Evolutionary conservation across 2,329 filamentous ascomycete species (phyloP), one percentile per base, ranked within the genome.

Genomic region (Sporothrix brunneoviolacea): DNA sequence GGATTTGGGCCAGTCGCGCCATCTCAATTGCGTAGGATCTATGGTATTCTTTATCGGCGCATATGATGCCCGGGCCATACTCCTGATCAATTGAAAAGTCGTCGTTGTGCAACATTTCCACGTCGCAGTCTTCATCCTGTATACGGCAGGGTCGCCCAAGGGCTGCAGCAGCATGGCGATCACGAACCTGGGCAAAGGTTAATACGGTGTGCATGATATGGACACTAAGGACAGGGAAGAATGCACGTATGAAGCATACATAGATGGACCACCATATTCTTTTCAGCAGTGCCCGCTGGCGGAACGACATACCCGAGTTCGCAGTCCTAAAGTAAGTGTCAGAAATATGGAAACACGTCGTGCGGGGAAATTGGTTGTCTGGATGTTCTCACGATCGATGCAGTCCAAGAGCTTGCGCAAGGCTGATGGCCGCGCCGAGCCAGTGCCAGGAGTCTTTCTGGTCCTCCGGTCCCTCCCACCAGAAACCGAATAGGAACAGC

Each of bases 241-340:
- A n/a, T n/a, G n/a, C n/a, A n/a, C n/a, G n/a, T n/a, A n/a, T n/a
- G n/a, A n/a, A n/a, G n/a, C n/a, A n/a, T n/a, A n/a, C 36, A 13
- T 47, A 47, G 12, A 47, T 47, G n/a, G 44, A 47, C 44, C 44
- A 47, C 44, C 44, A 47, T n/a, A 47, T 47, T 8, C 44, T n/a
- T 16, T 47, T 47, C 2, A 47, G 24, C 24, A 47, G 24, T 1
- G 35, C 24, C 16, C 44, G 35, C 16, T 36, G 44, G 2, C 44
- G 44, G 6, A 28, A n/a, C 9, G 36, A 24, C 44, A 47, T 47
- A n/a, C 35, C 44, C 15, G 44, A 47, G 16, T 37, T 36, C 13
- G 36, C 35, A 3, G 44, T 39, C 22, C n/a, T n/a, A n/a, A n/a
- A n/a, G n/a, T n/a, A n/a, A n/a, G n/a, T n/a, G n/a, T n/a, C n/a